Conservation (phyloP, 1,284 basidiomycete species). For the Moniliophthora roreri region DNA sequence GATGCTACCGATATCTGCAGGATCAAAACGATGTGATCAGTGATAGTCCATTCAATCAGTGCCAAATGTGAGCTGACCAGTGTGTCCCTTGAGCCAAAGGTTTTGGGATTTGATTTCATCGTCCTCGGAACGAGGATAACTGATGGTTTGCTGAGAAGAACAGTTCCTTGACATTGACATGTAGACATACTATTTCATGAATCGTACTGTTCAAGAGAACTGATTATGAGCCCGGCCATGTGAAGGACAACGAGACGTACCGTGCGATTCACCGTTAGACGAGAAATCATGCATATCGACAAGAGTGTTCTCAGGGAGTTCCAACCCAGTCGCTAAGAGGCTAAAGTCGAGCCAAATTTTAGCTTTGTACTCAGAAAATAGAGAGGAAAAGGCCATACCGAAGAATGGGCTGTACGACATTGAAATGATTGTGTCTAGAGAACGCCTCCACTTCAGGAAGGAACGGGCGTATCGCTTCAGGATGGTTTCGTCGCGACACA, state of each 20-base stretch:
- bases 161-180: too few species aligned
- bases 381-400: constrained; percentile 30
- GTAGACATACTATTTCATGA: constrained; percentile 52
- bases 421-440: constrained; percentile 49
- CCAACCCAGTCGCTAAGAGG: constrained; percentile 55
- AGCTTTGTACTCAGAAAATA: too few species aligned
- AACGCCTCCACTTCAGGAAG: constrained; percentile 60
- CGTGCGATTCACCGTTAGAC: constrained; percentile 42
- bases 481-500: constrained; percentile 43
- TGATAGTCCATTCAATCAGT: too few species aligned
- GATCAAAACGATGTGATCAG: neutral
- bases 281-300: constrained; percentile 51
- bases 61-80: constrained; percentile 29
- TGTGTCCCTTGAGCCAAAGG: constrained; percentile 50
- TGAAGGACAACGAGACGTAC: constrained; percentile 26
- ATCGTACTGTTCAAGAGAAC: constrained; percentile 41
- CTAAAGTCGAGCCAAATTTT: too few species aligned
- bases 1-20: constrained; percentile 59
- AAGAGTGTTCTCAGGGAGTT: constrained; percentile 57
- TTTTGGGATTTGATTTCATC: constrained; percentile 45
- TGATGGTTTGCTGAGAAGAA: constrained; percentile 19
- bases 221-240: neutral
- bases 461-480: constrained; percentile 49
- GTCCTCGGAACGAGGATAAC: constrained; percentile 41
- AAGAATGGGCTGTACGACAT: constrained; percentile 49